Conservation (phyloP, 2,329 filamentous ascomycete species). For the Penicillium sp. region DNA sequence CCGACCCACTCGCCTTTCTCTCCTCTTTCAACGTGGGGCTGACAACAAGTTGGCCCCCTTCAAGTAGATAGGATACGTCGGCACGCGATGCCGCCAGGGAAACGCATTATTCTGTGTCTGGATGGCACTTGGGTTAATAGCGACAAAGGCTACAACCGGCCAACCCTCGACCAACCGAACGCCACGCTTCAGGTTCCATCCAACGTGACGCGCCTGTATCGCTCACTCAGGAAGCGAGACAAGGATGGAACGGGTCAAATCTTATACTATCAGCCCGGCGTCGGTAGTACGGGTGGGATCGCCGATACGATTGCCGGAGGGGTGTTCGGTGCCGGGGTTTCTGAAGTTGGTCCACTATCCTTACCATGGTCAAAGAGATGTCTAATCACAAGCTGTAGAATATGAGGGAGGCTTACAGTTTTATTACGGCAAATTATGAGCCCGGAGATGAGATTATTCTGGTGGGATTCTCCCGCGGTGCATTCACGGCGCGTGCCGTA, state of each 20-base stretch:
- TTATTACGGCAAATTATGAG: constrained; percentile 40
- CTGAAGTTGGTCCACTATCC: constrained; percentile 13
- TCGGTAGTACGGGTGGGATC: constrained; percentile 19
- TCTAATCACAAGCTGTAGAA: constrained; percentile 9
- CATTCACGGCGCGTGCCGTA: constrained; percentile 42
- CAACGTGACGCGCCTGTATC: constrained; percentile 24
- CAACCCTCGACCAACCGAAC: constrained; percentile 17
- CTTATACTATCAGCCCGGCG: constrained; percentile 23
- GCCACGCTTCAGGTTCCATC: constrained; percentile 18
- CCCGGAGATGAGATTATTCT: constrained; percentile 43
- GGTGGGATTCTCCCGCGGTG: constrained; percentile 42
- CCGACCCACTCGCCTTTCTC: background rate
- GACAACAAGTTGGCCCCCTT: background rate
- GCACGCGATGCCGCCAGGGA: constrained; percentile 14
- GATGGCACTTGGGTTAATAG: constrained; percentile 27
- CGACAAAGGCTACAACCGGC: constrained; percentile 21
- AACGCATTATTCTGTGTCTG: constrained; percentile 22
- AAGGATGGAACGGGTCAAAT: constrained; percentile 18
- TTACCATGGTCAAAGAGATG: background rate
- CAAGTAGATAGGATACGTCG: background rate
- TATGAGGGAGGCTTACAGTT: constrained; percentile 27
- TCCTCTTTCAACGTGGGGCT: constrained; percentile 3
- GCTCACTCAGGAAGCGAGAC: constrained; percentile 17
- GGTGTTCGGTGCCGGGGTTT: constrained; percentile 20
- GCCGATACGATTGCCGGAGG: constrained; percentile 20